Conservation (phyloP, 2,329 filamentous ascomycete species). For the Penicillium frequentans region DNA sequence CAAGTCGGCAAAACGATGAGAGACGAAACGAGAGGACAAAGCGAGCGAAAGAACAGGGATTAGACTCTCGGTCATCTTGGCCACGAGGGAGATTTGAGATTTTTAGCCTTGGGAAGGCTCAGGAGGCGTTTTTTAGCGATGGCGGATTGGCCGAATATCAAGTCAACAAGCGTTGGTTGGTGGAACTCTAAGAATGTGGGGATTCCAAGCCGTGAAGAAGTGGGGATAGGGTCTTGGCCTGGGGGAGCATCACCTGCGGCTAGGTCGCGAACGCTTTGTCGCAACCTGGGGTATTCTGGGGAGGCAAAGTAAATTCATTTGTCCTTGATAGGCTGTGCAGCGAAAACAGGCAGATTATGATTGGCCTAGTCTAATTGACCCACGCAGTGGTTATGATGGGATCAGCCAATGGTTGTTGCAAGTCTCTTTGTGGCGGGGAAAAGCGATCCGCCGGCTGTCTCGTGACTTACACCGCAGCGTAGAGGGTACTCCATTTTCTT, state of each 20-base stretch:
- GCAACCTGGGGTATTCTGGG: constrained; percentile 12
- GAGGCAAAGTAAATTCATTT: not conserved
- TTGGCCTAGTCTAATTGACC: constrained; percentile 11
- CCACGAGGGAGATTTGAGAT: not conserved
- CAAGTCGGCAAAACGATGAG: constrained; percentile 5
- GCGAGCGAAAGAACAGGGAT: not conserved
- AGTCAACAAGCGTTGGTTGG: not conserved
- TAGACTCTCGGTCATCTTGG: constrained; percentile 1
- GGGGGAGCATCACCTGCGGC: not conserved
- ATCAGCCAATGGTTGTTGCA: constrained; percentile 10
- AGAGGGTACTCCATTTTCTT: not conserved
- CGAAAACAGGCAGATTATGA: not conserved
- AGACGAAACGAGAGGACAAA: not conserved
- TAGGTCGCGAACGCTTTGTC: not conserved
- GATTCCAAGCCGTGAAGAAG: constrained; percentile 12
- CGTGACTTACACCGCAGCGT: not conserved
- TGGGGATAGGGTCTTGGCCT: constrained; percentile 14
- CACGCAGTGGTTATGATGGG: not conserved
- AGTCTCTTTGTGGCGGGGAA: constrained; percentile 19
- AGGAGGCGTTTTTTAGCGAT: not conserved
- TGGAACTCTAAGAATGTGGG: not conserved
- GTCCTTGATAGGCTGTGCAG: not conserved
- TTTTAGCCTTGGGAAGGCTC: not conserved
- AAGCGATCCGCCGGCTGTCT: constrained; percentile 25
- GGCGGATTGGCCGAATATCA: not conserved